Base-by-base conservation (phyloP, 2,329 filamentous ascomycete genomes). In the Septoria petroselini region DNA sequence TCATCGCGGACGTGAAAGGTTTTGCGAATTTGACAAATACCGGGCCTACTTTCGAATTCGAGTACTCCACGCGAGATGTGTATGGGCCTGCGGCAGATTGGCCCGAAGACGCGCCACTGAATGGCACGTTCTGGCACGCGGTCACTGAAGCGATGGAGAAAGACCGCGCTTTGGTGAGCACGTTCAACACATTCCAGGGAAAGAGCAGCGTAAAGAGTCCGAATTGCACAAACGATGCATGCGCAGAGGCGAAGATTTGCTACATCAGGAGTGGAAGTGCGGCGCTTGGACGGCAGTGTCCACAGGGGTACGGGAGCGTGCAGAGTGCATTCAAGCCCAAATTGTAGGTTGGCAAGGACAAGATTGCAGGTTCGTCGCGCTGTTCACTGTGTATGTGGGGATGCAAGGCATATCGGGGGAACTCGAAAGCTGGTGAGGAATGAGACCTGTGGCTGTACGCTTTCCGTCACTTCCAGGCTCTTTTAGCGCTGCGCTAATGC, bases 71-170 rank as follows among this genome's bases (percentile, higher is more conserved):
- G 0, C 69, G 77, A 3, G 72, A 77, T 2, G 68, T 72, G 0
- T 80, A 79, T 48, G 74, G 71, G 0, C 55, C 64, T 2, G 68
- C 70, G 0, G 69, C 71, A 1, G 61, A 58, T 2, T 79, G 76
- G 76, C 71, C 75, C 2, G 56, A 52, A 1, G 60, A 70, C 37
- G 77, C 74, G 0, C 79, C 79, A 2, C 63, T 82, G 30, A 81
- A 82, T 53, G 77, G 76, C 0, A 81, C 77, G 0, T 82, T 81
- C 62, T 82, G 79, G 79, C 78, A 82, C 51, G 65, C 64, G 9
- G 75, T 81, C 3, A 81, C 78, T 0, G 77, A 79, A 56, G 76
- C 74, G 1, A 81, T 81, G 77, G 76, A 78, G 60, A 64, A 57
- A 21, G 72, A 81, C 46, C 63, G 67, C 3, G 69, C 60, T 2